phyloP scores from a whole-genome alignment of 2,329 filamentous ascomycete species.

The Paecilomyces sp. region DNA sequence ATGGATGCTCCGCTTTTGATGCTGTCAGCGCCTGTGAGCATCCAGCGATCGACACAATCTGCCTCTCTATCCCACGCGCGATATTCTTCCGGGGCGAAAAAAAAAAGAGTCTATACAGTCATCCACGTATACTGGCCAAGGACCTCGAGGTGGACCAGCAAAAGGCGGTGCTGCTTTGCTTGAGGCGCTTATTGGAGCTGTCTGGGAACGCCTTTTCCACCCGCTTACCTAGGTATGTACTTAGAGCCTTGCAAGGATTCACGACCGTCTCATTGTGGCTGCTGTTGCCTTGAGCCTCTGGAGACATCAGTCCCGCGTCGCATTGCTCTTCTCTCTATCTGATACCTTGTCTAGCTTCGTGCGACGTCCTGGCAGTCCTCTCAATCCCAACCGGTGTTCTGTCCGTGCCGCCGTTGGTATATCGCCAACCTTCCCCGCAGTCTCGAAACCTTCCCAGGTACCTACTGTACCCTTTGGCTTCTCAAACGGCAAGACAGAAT shows the following conservation, averaged over 20 bases:
- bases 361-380: background rate
- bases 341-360: background rate
- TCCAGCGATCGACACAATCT: background rate
- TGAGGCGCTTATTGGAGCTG: background rate
- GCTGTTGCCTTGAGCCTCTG: background rate
- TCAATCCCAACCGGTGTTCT: background rate
- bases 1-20: background rate
- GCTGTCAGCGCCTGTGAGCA: background rate
- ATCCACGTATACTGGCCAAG: background rate
- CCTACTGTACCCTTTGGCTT: background rate
- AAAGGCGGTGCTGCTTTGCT: background rate
- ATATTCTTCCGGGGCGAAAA: background rate
- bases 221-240: too few relatives aligned
- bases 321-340: background rate
- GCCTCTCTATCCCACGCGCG: background rate
- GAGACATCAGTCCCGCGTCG: background rate
- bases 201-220: background rate
- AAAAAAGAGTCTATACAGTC: background rate
- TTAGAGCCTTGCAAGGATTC: background rate
- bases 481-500: slow-evolving; percentile 15
- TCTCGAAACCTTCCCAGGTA: background rate
- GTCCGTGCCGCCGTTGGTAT: background rate
- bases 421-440: background rate
- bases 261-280: background rate
- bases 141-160: background rate